phyloP scores from a whole-genome alignment of 2,329 filamentous ascomycete genomes.

The Hypoxylon sp. region DNA sequence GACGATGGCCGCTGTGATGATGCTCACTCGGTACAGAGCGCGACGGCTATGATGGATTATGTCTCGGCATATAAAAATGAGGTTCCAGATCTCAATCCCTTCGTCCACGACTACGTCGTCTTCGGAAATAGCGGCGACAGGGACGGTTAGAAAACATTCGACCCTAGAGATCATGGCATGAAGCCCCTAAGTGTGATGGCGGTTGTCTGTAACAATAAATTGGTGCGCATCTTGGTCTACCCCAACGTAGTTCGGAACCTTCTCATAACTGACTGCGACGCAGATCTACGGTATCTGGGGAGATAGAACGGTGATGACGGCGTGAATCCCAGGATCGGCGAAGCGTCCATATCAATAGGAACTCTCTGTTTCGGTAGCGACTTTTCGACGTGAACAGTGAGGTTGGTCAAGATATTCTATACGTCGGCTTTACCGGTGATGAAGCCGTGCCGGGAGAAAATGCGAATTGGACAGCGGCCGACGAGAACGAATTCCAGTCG shows the following conservation, averaged over 20 bases:
- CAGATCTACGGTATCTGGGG: conserved; percentile 69
- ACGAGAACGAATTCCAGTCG: conserved; percentile 19
- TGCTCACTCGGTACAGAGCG: conserved; percentile 61
- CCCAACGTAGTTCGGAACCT: neutral
- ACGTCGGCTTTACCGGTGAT: conserved; percentile 23
- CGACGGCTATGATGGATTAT: conserved; percentile 63
- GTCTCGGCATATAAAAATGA: conserved; percentile 58
- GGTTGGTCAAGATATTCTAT: conserved; percentile 25
- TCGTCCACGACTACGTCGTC: conserved; percentile 63
- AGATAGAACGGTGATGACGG: conserved; percentile 66
- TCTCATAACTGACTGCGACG: neutral
- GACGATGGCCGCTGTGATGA: conserved; percentile 63
- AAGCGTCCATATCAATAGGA: conserved; percentile 64
- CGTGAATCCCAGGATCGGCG: conserved; percentile 59
- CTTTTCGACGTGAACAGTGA: conserved; percentile 11
- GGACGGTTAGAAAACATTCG: conserved; percentile 35
- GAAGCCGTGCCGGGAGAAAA: conserved; percentile 10
- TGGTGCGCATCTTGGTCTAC: conserved; percentile 49
- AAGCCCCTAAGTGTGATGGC: conserved; percentile 64
- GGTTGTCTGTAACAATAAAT: conserved; percentile 62
- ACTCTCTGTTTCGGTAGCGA: conserved; percentile 59
- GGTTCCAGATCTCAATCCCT: conserved; percentile 59
- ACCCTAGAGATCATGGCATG: conserved; percentile 56
- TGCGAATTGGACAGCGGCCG: conserved; percentile 14
- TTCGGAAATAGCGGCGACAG: conserved; percentile 59